Conservation (phyloP, 2,329 filamentous ascomycete genomes). For the Aureobasidium sp. region DNA sequence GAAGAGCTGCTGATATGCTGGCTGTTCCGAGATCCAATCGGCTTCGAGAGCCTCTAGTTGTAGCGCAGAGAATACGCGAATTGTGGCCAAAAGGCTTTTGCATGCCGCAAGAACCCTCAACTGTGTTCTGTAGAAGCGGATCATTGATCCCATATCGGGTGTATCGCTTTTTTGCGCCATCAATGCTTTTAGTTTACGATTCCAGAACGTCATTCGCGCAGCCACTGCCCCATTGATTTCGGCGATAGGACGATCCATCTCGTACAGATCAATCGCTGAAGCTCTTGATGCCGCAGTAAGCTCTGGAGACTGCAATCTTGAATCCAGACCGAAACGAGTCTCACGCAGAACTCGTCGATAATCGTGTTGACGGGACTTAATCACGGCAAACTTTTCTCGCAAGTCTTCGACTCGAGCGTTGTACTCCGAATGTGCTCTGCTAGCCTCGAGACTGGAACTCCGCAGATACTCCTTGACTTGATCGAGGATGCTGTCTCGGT, state of each 20-base stretch:
- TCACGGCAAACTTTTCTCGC: too few species aligned
- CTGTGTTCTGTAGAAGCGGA: background rate
- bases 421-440: background rate
- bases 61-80: background rate
- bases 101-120: background rate
- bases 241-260: background rate
- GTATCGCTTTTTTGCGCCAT: background rate
- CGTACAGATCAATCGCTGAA: background rate
- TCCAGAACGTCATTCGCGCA: background rate
- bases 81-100: background rate
- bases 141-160: background rate
- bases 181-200: background rate
- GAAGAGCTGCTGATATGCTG: background rate
- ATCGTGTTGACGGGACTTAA: background rate
- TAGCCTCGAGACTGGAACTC: background rate
- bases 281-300: background rate
- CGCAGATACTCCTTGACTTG: background rate
- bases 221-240: background rate
- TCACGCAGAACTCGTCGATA: background rate
- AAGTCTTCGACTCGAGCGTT: background rate
- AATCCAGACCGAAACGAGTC: background rate
- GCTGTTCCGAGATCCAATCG: background rate
- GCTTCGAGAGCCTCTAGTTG: background rate
- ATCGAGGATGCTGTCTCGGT: background rate
- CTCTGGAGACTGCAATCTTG: background rate